phyloP scores from a whole-genome alignment of 768 basidiomycete genomes.

The Trametes coccinea region DNA sequence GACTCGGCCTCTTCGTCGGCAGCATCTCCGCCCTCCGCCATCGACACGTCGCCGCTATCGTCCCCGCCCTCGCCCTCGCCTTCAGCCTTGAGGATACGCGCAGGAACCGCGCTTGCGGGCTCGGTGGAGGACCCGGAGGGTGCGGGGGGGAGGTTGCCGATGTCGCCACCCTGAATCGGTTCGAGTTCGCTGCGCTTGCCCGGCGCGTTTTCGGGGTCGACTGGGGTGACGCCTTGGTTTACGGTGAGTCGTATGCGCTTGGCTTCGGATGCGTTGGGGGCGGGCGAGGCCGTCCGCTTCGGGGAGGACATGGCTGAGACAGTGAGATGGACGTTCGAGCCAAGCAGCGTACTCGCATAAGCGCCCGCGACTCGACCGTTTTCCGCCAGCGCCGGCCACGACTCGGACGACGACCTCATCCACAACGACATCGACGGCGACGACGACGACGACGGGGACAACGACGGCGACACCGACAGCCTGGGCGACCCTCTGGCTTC shows the following conservation, averaged over 20 bases:
- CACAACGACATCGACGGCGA: not conserved
- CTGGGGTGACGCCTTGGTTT: slow-evolving; percentile 66
- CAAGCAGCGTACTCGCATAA: slow-evolving; percentile 1
- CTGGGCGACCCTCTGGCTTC: not conserved
- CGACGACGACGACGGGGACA: not conserved
- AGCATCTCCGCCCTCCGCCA: slow-evolving; percentile 77
- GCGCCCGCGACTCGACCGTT: slow-evolving; percentile 1
- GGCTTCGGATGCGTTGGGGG: slow-evolving; percentile 34
- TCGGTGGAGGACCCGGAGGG: slow-evolving; percentile 36
- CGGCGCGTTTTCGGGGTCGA: slow-evolving; percentile 75
- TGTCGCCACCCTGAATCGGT: slow-evolving; percentile 75
- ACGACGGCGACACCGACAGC: not conserved
- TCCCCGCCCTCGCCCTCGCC: slow-evolving; percentile 68
- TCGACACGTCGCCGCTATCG: slow-evolving; percentile 73
- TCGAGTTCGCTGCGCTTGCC: slow-evolving; percentile 91
- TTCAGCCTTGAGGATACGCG: slow-evolving; percentile 43
- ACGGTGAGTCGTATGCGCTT: slow-evolving; percentile 39
- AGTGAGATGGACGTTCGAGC: slow-evolving; percentile 5
- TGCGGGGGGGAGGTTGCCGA: slow-evolving; percentile 64
- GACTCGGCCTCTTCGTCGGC: slow-evolving; percentile 81
- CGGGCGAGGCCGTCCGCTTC: slow-evolving; percentile 39
- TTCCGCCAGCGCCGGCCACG: not conserved
- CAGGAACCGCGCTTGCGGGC: slow-evolving; percentile 34
- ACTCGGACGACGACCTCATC: not conserved
- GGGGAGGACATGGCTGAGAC: slow-evolving; percentile 33